phyloP scores from a whole-genome alignment of 768 basidiomycete genomes.

The Podaxis rugospora region DNA sequence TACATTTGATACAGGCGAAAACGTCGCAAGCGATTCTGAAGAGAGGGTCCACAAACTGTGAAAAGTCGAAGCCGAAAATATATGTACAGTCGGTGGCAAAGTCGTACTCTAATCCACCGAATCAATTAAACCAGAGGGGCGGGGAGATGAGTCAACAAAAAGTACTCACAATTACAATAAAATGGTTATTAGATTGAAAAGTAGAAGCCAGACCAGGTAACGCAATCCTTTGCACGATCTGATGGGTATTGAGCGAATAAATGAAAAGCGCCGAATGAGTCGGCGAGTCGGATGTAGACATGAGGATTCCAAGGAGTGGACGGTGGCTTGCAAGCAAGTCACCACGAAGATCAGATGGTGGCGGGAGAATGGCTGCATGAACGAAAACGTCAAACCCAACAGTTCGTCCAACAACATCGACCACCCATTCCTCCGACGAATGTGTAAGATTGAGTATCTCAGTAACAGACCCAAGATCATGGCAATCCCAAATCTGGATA shows the following conservation, averaged over 20 bases:
- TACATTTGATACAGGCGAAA: slow-evolving; percentile 28
- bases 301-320: slow-evolving; percentile 14
- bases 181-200: slow-evolving; percentile 42
- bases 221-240: slow-evolving; percentile 42
- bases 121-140: not conserved
- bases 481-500: slow-evolving; percentile 62
- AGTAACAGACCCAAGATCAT: slow-evolving; percentile 35
- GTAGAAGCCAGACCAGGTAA: slow-evolving; percentile 35
- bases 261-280: slow-evolving; percentile 19
- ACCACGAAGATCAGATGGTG: slow-evolving; percentile 9
- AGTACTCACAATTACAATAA: slow-evolving; percentile 54
- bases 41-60: slow-evolving; percentile 46
- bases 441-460: slow-evolving; percentile 50
- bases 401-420: not conserved
- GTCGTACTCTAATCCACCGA: slow-evolving; percentile 47
- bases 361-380: slow-evolving; percentile 39
- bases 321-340: slow-evolving; percentile 1
- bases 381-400: slow-evolving; percentile 14
- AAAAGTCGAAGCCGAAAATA: slow-evolving; percentile 54
- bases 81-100: slow-evolving; percentile 47
- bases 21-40: slow-evolving; percentile 40
- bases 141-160: not conserved
- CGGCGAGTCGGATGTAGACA: slow-evolving; percentile 13
- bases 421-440: slow-evolving; percentile 13
- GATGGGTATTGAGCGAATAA: slow-evolving; percentile 35